Evolutionary conservation across 2,329 filamentous ascomycete species (phyloP).

Genomic region (Orbilia brochopaga): DNA sequence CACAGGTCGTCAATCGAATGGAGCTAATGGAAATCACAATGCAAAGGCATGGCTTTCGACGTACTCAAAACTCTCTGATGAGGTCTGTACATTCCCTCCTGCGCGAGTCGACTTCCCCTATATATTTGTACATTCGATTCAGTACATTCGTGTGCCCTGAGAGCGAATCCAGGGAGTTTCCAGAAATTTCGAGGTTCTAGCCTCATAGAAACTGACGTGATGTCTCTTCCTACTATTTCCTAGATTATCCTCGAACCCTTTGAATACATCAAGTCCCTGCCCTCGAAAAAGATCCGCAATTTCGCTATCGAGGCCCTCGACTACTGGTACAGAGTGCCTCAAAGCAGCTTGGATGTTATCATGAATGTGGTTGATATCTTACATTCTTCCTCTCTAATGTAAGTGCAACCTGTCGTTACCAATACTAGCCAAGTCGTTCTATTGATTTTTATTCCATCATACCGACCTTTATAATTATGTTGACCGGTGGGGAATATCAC

Average conservation of each 20-base stretch:
- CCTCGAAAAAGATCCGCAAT: constrained; percentile 12
- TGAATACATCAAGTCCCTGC: neutral
- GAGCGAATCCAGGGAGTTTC: no score
- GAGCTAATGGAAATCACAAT: neutral
- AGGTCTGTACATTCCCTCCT: neutral
- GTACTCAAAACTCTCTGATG: neutral
- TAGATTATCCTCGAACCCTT: neutral
- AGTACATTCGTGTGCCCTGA: no score
- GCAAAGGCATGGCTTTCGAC: neutral
- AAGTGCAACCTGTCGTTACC: constrained; percentile 2
- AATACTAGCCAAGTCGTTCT: no score
- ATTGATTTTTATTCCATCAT: neutral
- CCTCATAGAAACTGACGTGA: no score
- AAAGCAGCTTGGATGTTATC: constrained; percentile 1
- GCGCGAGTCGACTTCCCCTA: no score
- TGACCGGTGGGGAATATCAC: neutral
- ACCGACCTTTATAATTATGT: neutral
- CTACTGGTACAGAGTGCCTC: constrained; percentile 24
- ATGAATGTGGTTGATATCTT: constrained; percentile 14
- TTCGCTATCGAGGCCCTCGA: constrained; percentile 23
- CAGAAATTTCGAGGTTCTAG: no score
- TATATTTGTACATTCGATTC: no score
- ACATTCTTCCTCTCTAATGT: constrained; percentile 16
- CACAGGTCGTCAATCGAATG: neutral
- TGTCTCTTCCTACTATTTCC: neutral